A percentile compares a stretch with the other conserved stretches of the same genome.
Evolutionary conservation across 2,329 filamentous ascomycete genomes (phyloP).

Genomic region (Ramularia endophylla): DNA sequence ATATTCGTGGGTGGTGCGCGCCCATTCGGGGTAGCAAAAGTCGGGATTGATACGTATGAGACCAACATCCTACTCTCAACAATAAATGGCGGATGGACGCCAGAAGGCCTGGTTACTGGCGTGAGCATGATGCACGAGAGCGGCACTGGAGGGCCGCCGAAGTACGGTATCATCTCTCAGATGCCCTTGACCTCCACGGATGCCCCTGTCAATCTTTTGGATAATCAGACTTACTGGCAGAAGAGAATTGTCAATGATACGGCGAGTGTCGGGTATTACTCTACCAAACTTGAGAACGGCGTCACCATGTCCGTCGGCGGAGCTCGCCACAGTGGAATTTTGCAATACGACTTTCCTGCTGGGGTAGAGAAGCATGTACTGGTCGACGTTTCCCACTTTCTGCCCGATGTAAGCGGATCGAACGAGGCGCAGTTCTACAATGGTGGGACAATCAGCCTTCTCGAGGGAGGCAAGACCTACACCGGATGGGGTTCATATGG

Average conservation of each 20-base stretch:
- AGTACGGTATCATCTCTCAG: slow-evolving; percentile 58
- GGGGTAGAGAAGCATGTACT: slow-evolving; percentile 46
- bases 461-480: slow-evolving; percentile 45
- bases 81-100: slow-evolving; percentile 38
- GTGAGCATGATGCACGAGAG: slow-evolving; percentile 55
- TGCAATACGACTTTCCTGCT: slow-evolving; percentile 54
- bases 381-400: slow-evolving; percentile 59
- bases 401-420: slow-evolving; percentile 44
- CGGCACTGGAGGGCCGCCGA: slow-evolving; percentile 63
- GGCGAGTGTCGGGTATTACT: slow-evolving; percentile 58
- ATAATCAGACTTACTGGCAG: slow-evolving; percentile 38
- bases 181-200: slow-evolving; percentile 44
- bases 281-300: slow-evolving; percentile 49
- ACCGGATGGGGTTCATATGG: slow-evolving; percentile 55
- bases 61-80: slow-evolving; percentile 31
- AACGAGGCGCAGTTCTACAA: slow-evolving; percentile 52
- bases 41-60: slow-evolving; percentile 38
- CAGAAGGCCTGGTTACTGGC: slow-evolving; percentile 25
- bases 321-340: slow-evolving; percentile 52
- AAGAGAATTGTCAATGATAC: slow-evolving; percentile 30
- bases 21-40: slow-evolving; percentile 40
- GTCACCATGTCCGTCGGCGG: slow-evolving; percentile 55
- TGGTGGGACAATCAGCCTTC: slow-evolving; percentile 52
- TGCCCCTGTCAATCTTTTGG: slow-evolving; percentile 32
- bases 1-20: slow-evolving; percentile 39